These are phyloP conservation scores for Canna indica DNA, from an alignment of 176 grass and related monocot genomes.

Conservation along the genomic window DNA sequence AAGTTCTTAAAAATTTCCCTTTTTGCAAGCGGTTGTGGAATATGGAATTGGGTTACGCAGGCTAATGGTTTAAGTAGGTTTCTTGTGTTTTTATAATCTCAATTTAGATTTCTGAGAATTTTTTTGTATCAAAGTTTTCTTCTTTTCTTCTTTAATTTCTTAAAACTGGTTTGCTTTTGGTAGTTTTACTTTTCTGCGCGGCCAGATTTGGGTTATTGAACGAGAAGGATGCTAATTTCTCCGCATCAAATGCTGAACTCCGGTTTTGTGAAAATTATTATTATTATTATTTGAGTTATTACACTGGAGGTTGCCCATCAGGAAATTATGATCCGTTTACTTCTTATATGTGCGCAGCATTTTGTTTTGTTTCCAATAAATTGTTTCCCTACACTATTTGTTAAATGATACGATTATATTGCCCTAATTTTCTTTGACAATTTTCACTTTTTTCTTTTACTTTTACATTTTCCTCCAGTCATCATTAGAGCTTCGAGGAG, in stretches of 20 bases:
- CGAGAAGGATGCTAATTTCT: neutral
- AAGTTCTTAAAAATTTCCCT: neutral
- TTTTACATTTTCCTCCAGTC: constrained; percentile 27
- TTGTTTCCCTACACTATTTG: neutral
- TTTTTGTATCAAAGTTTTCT: neutral
- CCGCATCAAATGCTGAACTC: neutral
- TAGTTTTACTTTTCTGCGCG: neutral
- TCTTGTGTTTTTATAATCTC: neutral
- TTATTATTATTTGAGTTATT: too few species aligned
- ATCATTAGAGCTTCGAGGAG: constrained; percentile 28
- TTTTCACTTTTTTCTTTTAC: constrained; percentile 11
- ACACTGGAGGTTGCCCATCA: too few species aligned
- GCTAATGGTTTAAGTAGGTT: neutral
- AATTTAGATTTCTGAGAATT: neutral
- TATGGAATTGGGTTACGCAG: neutral
- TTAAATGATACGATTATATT: neutral
- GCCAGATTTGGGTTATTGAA: neutral
- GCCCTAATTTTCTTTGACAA: neutral
- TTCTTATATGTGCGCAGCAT: neutral
- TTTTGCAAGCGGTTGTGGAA: too few species aligned
- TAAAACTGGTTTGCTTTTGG: neutral
- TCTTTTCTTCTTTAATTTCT: neutral
- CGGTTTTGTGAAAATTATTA: too few species aligned
- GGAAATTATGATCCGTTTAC: neutral
- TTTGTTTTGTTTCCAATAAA: neutral